Evolutionary conservation across 1,139 yeast genomes (phyloP), one percentile per base, ranked within the genome.

Genomic region (Candida gigantensis): DNA sequence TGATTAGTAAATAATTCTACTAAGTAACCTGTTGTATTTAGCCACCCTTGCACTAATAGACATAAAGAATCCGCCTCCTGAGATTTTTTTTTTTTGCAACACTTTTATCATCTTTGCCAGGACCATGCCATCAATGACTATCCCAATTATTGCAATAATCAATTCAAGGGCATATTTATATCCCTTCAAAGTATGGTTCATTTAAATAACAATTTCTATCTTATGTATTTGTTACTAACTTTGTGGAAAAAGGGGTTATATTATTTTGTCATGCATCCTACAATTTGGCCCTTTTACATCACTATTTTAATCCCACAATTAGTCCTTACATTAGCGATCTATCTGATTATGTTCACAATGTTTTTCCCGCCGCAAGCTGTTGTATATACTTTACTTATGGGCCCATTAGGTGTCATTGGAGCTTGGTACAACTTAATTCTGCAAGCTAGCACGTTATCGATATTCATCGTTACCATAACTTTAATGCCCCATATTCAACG

Each of bases 401-500:
- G 86, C 0, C 78, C 84, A 0, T 56, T 75, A 4, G 81, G 84
- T 1, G 35, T 79, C 1, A 33, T 77, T 6, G 67, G 79, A 5
- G 77, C 84, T 0, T 77, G 81, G 66, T 47, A 75, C 7, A 63
- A 79, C 0, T 62, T 77, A 16, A 53, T 78, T 15, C 84, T 78
- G 45, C 74, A 77, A 44, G 59, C 81, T 12, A 68, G 74, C 4
- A 64, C 71, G 24, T 57, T 80, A 7, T 69, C 85, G 2, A 63
- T 68, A n/a, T 60, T 76, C 27, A 47, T 81, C 5, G 69, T 78
- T 5, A 66, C 70, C n/a, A 50, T 64, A 21, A 44, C 78, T 3
- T 57, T 83, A n/a, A 62, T 81, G 52, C 85, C 88, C 0, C 66
- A 68, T 8, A 78, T 85, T 5, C 71, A 81, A 41, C 64, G 64